These are phyloP conservation scores for Chaetomiaceae sp. DNA, from an alignment of 2,329 filamentous ascomycete genomes.

Conservation along the genomic window DNA sequence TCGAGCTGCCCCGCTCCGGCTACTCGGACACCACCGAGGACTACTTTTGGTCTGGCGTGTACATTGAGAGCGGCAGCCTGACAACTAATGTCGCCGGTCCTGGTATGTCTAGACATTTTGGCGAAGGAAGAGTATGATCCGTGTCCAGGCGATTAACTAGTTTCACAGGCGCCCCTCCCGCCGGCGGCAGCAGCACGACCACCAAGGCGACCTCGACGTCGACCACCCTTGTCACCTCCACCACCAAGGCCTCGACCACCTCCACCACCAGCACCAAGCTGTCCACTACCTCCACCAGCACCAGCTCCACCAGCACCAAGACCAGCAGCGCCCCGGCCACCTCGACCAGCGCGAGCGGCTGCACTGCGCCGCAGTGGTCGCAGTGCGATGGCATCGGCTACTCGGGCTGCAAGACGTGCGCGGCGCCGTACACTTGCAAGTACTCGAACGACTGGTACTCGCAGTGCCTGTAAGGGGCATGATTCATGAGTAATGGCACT, in stretches of 20 bases:
- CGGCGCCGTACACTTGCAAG: conserved; percentile 26
- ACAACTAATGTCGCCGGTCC: conserved; percentile 29
- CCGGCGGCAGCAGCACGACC: conserved; percentile 13
- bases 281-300: conserved; percentile 4
- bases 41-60: conserved; percentile 67
- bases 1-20: conserved; percentile 57
- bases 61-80: conserved; percentile 55
- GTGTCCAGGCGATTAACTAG: too few species aligned
- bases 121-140: too few species aligned
- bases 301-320: not conserved
- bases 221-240: conserved; percentile 20
- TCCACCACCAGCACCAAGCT: conserved; percentile 14
- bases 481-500: too few species aligned
- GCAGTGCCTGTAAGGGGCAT: not conserved
- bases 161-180: conserved; percentile 17
- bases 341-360: conserved; percentile 18
- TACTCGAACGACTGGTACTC: conserved; percentile 24
- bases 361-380: conserved; percentile 23
- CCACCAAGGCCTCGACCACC: conserved; percentile 11
- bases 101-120: conserved; percentile 17
- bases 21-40: conserved; percentile 55
- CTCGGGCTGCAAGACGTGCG: conserved; percentile 27
- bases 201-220: conserved; percentile 8
- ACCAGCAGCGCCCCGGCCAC: conserved; percentile 18
- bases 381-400: conserved; percentile 28